Conservation (phyloP, 1,284 basidiomycete species). For the Polyporus tsugae region DNA sequence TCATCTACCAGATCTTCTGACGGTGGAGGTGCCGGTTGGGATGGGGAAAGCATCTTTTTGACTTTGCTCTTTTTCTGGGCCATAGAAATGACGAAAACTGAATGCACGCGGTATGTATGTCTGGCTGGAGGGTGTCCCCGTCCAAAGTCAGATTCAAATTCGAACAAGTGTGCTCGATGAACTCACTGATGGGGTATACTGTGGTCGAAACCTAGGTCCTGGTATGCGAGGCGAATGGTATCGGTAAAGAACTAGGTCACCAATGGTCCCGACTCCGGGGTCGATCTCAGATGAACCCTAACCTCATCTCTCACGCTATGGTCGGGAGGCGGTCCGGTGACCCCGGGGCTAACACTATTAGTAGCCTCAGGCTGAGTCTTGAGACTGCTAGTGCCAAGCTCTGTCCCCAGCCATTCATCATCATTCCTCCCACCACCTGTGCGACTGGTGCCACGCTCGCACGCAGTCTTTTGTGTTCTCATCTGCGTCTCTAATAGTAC, state of each 20-base stretch:
- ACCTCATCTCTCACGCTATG: too few relatives aligned
- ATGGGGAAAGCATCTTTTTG: slow-evolving; percentile 52
- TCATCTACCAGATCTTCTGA: slow-evolving; percentile 43
- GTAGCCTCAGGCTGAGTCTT: too few relatives aligned
- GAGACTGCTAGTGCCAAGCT: too few relatives aligned
- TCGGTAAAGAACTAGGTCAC: too few relatives aligned
- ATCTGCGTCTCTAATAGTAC: too few relatives aligned
- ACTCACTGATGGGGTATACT: neutral
- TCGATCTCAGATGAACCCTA: neutral
- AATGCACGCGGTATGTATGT: neutral
- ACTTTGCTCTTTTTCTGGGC: slow-evolving; percentile 59
- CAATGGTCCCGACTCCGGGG: too few relatives aligned
- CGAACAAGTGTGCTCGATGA: neutral
- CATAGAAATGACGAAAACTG: slow-evolving; percentile 39
- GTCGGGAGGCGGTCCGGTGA: too few relatives aligned
- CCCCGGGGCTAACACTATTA: too few relatives aligned
- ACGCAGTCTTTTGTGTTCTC: neutral
- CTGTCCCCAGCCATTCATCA: too few relatives aligned
- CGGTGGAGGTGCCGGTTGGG: slow-evolving; percentile 30
- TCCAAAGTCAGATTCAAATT: neutral
- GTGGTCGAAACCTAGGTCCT: neutral
- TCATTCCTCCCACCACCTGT: too few relatives aligned
- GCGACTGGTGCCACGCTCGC: neutral
- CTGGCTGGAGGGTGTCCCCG: neutral
- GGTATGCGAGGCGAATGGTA: neutral